Evolutionary conservation across 2,329 filamentous ascomycete species (phyloP).

Genomic region (Neoscytalidium dimidiatum): DNA sequence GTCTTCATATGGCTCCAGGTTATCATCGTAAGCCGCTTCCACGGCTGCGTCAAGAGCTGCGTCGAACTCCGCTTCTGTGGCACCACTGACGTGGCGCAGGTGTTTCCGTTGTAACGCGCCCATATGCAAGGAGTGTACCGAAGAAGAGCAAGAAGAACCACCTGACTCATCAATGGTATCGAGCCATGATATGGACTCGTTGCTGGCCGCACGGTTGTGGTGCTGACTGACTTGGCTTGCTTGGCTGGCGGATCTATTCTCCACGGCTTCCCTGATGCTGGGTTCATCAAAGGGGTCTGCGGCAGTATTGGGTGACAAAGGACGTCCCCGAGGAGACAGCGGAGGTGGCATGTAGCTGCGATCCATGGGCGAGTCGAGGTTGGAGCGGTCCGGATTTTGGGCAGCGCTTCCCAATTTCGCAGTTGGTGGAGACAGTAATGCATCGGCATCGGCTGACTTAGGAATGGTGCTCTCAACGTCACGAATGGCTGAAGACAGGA

Average conservation of each 20-base stretch:
- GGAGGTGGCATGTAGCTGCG: constrained; percentile 69
- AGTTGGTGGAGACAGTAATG: constrained; percentile 38
- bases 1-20: constrained; percentile 71
- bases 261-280: constrained; percentile 23
- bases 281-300: constrained; percentile 26
- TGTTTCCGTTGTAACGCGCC: constrained; percentile 70
- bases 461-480: constrained; percentile 41
- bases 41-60: constrained; percentile 92
- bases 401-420: constrained; percentile 28
- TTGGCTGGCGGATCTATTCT: constrained; percentile 10
- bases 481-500: constrained; percentile 44
- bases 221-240: constrained; percentile 15
- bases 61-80: constrained; percentile 88
- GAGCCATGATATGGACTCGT: constrained; percentile 88
- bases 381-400: background rate
- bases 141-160: constrained; percentile 71
- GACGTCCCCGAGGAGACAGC: constrained; percentile 63
- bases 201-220: constrained; percentile 61
- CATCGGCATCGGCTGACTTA: constrained; percentile 25
- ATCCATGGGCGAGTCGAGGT: constrained; percentile 54
- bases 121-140: constrained; percentile 77
- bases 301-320: constrained; percentile 46
- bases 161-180: constrained; percentile 91
- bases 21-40: constrained; percentile 93
- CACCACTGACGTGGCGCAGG: constrained; percentile 67